Conservation (phyloP, 768 basidiomycete species). For the Tricholoma furcatifolium region DNA sequence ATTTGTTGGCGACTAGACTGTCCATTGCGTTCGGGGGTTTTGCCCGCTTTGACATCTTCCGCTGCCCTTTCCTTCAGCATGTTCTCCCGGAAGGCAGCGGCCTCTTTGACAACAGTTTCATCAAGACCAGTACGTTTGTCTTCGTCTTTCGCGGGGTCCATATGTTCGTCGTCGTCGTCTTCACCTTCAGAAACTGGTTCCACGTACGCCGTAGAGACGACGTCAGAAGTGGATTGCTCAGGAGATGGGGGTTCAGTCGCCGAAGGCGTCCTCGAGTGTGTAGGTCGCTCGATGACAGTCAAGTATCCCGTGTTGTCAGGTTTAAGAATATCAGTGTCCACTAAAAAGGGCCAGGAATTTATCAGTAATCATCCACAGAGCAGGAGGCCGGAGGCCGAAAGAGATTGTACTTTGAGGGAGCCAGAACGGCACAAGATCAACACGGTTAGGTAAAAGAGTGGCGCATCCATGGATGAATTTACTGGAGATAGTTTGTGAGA, state of each 20-base stretch:
- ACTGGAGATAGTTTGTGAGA: slow-evolving; percentile 34
- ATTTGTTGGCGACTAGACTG: slow-evolving; percentile 13
- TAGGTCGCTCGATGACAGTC: slow-evolving; percentile 73
- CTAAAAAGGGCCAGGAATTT: slow-evolving; percentile 31
- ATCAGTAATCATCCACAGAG: not conserved
- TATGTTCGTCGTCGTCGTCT: slow-evolving; percentile 74
- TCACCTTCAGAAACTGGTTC: slow-evolving; percentile 97
- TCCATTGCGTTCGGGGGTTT: slow-evolving; percentile 9
- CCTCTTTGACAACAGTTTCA: slow-evolving; percentile 73
- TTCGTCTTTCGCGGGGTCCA: slow-evolving; percentile 73
- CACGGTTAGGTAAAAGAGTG: slow-evolving; percentile 86
- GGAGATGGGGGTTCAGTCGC: slow-evolving; percentile 42
- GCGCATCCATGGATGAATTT: slow-evolving; percentile 98
- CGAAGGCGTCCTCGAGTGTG: slow-evolving; percentile 47
- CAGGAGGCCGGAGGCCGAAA: not conserved
- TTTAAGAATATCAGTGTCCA: slow-evolving; percentile 96
- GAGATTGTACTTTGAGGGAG: slow-evolving; percentile 80
- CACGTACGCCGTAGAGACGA: slow-evolving; percentile 49
- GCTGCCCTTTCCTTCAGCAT: slow-evolving; percentile 55
- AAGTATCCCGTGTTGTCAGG: slow-evolving; percentile 82
- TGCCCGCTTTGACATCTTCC: slow-evolving; percentile 26
- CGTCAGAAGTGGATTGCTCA: slow-evolving; percentile 38
- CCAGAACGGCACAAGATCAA: slow-evolving; percentile 98
- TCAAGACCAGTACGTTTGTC: slow-evolving; percentile 76
- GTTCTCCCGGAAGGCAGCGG: slow-evolving; percentile 82